These are phyloP conservation scores for Phytomonas sp. DNA, from an alignment of 208 protist species.

Conservation along the genomic window DNA sequence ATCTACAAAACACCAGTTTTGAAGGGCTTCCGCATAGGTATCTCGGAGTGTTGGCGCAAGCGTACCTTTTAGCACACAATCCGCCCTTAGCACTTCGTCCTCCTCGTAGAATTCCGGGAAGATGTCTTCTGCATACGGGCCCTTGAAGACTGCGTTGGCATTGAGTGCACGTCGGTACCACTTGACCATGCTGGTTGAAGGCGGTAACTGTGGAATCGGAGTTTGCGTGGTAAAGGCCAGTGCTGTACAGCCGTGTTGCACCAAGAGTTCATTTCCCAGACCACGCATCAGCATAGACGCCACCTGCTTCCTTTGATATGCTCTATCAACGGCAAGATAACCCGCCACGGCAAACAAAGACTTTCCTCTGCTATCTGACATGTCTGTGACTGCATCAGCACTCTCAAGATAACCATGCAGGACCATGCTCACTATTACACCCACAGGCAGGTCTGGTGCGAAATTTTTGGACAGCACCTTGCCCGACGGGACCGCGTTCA, in stretches of 20 bases:
- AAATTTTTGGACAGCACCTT: background rate
- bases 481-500: background rate
- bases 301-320: slow-evolving; percentile 18
- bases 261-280: slow-evolving; percentile 11
- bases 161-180: slow-evolving; percentile 56
- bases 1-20: slow-evolving; percentile 16
- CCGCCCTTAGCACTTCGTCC: slow-evolving; percentile 54
- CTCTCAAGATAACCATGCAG: background rate
- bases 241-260: slow-evolving; percentile 4
- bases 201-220: slow-evolving; percentile 16
- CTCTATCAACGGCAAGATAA: slow-evolving; percentile 27
- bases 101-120: slow-evolving; percentile 73
- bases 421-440: background rate
- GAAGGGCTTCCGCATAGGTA: slow-evolving; percentile 22
- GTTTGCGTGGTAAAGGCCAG: slow-evolving; percentile 21
- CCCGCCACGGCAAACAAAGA: slow-evolving; percentile 16
- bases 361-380: background rate
- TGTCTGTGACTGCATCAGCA: background rate
- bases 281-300: slow-evolving; percentile 27
- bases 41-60: slow-evolving; percentile 22
- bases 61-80: slow-evolving; percentile 56
- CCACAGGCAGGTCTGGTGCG: background rate
- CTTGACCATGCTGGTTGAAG: slow-evolving; percentile 47
- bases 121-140: slow-evolving; percentile 30
- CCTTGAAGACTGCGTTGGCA: slow-evolving; percentile 24